Base-by-base conservation (phyloP, 139 green algal genomes). In the Coelastrella sp. region DNA sequence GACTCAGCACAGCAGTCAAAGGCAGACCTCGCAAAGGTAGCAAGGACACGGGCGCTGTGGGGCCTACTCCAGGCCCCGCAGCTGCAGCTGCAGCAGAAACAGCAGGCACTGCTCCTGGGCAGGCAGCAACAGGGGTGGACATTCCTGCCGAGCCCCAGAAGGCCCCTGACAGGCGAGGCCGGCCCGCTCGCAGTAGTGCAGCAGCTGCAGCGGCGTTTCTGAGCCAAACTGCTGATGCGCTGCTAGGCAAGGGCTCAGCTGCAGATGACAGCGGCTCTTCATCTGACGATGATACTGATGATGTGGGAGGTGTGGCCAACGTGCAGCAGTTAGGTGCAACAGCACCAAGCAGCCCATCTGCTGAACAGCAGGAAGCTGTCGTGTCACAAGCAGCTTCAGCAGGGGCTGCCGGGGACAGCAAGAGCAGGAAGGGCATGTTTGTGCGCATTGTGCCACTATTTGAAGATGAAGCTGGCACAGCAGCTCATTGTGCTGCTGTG, bases 391-490 rank as follows among this genome's bases (percentile, higher is more conserved):
- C 68, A 76, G 81, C 13, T 22, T 17, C 7, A 47, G 56, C 78
- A 84, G 78, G 6, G 20, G 16, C 78, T 32, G 56, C 23, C 57
- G n/a, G 82, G 11, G 78, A 61, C 82, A 88, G 82, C 82, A 88
- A 61, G 58, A 86, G 80, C 7, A 75, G 16, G 82, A 58, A 56
- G 8, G 47, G 57, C 22, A 20, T 19, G 19, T 85, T 73, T 64
- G 79, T 85, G 56, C 79, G 79, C 19, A 64, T 85, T 54, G 79
- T 85, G 56, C 79, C 79, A 5, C 57, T 85, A 16, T 73, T 73
- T 64, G 61, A 85, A 54, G 57, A 68, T 61, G 79, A 17, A 14
- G 79, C 60, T 20, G 57, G 56, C n/a, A 57, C 57, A n/a, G 79
- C 79, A 20, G 79, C 79, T 61, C 79, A 85, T 47, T 73, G 56